Conservation (phyloP, 1,284 basidiomycete species). For the Meira nashicola region DNA sequence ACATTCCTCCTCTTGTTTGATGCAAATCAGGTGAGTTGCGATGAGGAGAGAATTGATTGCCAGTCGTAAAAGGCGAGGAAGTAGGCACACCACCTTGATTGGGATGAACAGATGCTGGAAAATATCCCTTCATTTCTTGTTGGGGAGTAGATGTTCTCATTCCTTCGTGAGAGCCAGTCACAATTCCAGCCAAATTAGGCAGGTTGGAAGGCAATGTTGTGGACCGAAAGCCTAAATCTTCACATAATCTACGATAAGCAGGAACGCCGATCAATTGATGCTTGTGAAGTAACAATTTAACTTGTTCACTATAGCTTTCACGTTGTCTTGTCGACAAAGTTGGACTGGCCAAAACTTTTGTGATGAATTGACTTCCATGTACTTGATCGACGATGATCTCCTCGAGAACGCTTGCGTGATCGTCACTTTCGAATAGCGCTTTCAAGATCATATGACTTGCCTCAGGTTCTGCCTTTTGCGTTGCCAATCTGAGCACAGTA, state of each 20-base stretch:
- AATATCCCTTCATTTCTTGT: too few relatives aligned
- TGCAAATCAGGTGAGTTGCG: too few relatives aligned
- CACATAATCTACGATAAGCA: slow-evolving; percentile 81
- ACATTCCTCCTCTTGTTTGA: too few relatives aligned
- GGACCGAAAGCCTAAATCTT: slow-evolving; percentile 75
- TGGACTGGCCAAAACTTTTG: slow-evolving; percentile 82
- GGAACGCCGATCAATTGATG: slow-evolving; percentile 45
- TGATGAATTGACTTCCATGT: slow-evolving; percentile 87
- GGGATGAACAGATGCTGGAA: too few relatives aligned
- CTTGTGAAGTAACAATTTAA: slow-evolving; percentile 31
- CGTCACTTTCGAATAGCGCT: slow-evolving; percentile 59
- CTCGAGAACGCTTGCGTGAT: slow-evolving; percentile 69
- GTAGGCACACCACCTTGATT: too few relatives aligned
- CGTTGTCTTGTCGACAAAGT: slow-evolving; percentile 71
- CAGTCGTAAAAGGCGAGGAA: too few relatives aligned
- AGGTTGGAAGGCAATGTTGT: not conserved
- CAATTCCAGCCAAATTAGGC: too few relatives aligned
- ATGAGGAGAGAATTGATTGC: too few relatives aligned
- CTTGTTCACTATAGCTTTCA: slow-evolving; percentile 64
- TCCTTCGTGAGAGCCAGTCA: too few relatives aligned
- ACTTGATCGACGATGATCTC: slow-evolving; percentile 67
- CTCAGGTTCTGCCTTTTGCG: slow-evolving; percentile 49
- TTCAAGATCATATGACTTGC: slow-evolving; percentile 48
- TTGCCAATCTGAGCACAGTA: slow-evolving; percentile 70
- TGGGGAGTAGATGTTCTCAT: too few relatives aligned